Base-by-base conservation (phyloP, 495 filamentous ascomycete genomes). In the Staphylotrichum tortipilum region DNA sequence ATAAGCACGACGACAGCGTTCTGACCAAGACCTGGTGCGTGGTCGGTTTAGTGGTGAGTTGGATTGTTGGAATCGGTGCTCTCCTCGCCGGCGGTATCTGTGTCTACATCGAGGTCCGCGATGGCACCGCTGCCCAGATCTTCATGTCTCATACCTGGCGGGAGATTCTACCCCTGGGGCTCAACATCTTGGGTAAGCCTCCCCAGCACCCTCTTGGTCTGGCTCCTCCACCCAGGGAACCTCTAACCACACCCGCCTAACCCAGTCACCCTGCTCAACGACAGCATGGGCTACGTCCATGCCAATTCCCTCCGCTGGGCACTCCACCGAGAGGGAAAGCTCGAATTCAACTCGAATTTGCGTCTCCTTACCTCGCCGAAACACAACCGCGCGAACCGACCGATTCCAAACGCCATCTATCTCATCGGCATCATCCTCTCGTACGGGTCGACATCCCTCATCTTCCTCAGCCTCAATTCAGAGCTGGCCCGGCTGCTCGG, bases 301-400 rank as follows among this genome's bases (percentile, higher is more conserved):
- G 54, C 66, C 1, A 58, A 57, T 10, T 62, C 68, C 2, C 58
- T 72, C 11, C 67, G 71, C 19, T 74, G 71, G 71, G 53, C 68
- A 3, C 58, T 74, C 11, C 67, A 65, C 30, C 61, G 57, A 28
- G 71, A 74, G 42, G 58, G 56, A 14, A 62, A 63, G n/a, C 60
- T 74, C 19, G 55, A 61, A 8, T 67, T 60, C 64, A 73, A 71
- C 56, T 68, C 71, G 8, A 74, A 73, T 46, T 57, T 72, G 8
- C 64, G 71, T 8, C 61, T 74, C 2, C 57, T 70, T 34, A 65
- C 63, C 29, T 60, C 54, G 22, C 50, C 60, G 8, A 54, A 45
- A 12, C 26, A 46, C 44, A 60, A 43, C 26, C 24, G 29, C 22
- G 53, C 64, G 7, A 68, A 68, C 53, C 45, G 50, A 6, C 52